Evolutionary conservation across 495 filamentous ascomycete species (phyloP).

Genomic region (Xylaria sp.): DNA sequence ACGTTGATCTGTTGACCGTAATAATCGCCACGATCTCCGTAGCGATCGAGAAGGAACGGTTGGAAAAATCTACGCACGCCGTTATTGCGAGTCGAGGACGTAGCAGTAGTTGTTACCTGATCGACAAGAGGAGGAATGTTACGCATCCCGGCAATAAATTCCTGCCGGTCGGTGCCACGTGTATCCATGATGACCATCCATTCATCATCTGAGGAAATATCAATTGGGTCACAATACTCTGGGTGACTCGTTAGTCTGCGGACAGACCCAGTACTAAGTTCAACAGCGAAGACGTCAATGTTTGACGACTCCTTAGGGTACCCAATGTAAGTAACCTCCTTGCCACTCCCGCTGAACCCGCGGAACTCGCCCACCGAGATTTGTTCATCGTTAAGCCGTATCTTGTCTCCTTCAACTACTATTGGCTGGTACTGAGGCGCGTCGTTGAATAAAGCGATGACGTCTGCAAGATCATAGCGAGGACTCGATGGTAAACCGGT

Average conservation of each 20-base stretch:
- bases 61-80: background rate
- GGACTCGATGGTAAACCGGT: background rate
- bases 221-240: background rate
- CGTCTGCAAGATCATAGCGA: background rate
- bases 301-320: background rate
- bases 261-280: background rate
- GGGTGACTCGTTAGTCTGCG: background rate
- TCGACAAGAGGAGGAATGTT: background rate
- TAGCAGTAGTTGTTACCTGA: background rate
- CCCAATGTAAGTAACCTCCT: background rate
- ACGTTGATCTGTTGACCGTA: background rate
- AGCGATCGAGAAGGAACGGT: background rate
- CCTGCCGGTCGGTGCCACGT: background rate
- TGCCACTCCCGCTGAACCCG: background rate
- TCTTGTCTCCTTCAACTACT: background rate
- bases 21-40: background rate
- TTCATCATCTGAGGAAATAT: conserved; percentile 2
- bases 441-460: background rate
- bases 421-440: background rate
- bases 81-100: background rate
- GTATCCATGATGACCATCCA: background rate
- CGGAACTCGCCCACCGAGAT: background rate
- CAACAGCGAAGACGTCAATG: background rate
- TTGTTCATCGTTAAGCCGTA: background rate
- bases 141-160: background rate